Base-by-base conservation (phyloP, 108 stramenopile species). In the Aurantiochytrium sp. region DNA sequence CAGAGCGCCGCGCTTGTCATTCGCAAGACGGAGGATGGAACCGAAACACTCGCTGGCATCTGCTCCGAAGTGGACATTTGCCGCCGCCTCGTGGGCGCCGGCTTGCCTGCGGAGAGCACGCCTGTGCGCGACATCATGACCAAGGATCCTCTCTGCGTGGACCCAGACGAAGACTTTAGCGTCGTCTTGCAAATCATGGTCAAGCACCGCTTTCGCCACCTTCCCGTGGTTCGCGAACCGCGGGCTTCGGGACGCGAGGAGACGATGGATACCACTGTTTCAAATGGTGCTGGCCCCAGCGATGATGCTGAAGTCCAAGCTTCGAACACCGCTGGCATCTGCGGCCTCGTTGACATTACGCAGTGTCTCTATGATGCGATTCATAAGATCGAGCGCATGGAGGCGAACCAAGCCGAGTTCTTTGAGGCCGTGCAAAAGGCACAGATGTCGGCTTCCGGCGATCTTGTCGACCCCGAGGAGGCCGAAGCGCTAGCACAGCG, bases 171-270 rank as follows among this genome's bases (percentile, higher is more conserved):
- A 87, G 87, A 93, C 58, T 97, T 97, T 18, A 92, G 96, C 73
- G 97, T 97, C 58, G 97, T 97, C 1, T 90, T 98, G 92, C 90
- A 94, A 12, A 95, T 95, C 42, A 98, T 98, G 98, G 94, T 97
- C 57, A 96, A 97, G 90, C 96, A 97, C 91, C 96, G 92, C 57
- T 97, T 97, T 91, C 89, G 92, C 25, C 92, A 92, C 60, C 92
- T 92, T 4, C 92, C 92, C 29, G 92, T 92, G 16, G 23, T 91
- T 5, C 88, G 18, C 53, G n/a, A 72, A 35, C 35, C 35, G 35
- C 35, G 35, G 35, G 35, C 35, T 35, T 35, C 2, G 35, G 35
- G 2, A 35, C 35, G 35, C 35, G 35, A 35, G 35, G 35, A 35
- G 35, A 35, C 35, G 35, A 35, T 35, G 35, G 2, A 35, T 1